Evolutionary conservation across 73 alveolate genomes (phyloP).

Genomic region (Symbiodinium natans): DNA sequence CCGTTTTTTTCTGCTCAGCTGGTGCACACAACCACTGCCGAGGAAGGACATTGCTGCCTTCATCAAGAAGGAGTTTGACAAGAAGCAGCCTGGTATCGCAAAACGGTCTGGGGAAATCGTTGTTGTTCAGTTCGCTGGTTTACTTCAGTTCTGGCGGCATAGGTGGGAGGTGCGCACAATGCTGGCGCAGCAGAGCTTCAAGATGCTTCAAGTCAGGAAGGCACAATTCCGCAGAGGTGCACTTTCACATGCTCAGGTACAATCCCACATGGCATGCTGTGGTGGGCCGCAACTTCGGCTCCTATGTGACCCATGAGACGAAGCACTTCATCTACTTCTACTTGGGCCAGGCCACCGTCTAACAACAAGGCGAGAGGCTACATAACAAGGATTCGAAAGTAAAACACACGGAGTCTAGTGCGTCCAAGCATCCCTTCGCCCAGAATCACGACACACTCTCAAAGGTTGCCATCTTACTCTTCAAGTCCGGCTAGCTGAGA

Average conservation of each 20-base stretch:
- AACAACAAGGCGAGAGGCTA: too few species aligned
- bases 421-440: too few species aligned
- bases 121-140: not conserved
- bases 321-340: constrained; percentile 99
- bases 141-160: not conserved
- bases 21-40: not conserved
- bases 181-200: not conserved
- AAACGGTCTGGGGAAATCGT: not conserved
- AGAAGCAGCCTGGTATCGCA: not conserved
- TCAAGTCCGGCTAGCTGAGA: too few species aligned
- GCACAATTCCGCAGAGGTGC: not conserved
- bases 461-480: too few species aligned
- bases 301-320: constrained; percentile 99
- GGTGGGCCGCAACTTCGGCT: constrained; percentile 98
- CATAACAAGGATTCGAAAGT: too few species aligned
- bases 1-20: not conserved
- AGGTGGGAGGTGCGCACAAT: not conserved
- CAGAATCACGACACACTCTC: too few species aligned
- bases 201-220: too few species aligned
- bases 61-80: constrained; percentile 98
- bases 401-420: too few species aligned
- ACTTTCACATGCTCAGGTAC: constrained; percentile 96
- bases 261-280: constrained; percentile 99
- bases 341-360: too few species aligned
- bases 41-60: constrained; percentile 96